Evolutionary conservation across 2,329 filamentous ascomycete species (phyloP).

Genomic region (Tolypocladium tundrense): DNA sequence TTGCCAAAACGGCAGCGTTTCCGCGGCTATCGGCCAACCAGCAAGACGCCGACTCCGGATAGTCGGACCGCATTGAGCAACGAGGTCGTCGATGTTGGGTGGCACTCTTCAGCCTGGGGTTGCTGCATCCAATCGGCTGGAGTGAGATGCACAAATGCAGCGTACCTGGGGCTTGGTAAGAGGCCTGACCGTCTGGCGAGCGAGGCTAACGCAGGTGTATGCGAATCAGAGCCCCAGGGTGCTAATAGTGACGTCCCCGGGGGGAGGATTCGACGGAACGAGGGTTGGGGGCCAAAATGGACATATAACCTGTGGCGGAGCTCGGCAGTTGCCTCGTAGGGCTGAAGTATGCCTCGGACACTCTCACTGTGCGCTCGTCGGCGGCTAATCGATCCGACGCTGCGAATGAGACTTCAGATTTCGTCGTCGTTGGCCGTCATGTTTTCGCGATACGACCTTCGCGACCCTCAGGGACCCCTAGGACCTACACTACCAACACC

Average conservation of each 20-base stretch:
- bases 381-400: neutral
- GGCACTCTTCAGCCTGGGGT: neutral
- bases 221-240: neutral
- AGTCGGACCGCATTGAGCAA: neutral
- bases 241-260: neutral
- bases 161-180: neutral
- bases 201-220: conserved; percentile 1
- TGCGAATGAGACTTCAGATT: neutral
- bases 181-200: neutral
- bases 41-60: neutral
- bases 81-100: neutral
- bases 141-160: neutral
- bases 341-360: conserved; percentile 1
- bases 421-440: neutral
- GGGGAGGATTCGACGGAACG: neutral
- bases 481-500: neutral
- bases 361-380: neutral
- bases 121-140: neutral
- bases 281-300: neutral
- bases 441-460: neutral
- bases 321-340: conserved; percentile 3
- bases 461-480: neutral
- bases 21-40: neutral
- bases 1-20: neutral
- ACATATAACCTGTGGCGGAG: conserved; percentile 1